Percentiles rank a stretch among this genome's conserved stretches.
These are phyloP conservation scores for Sporisorium reilianum DNA, from an alignment of 1,284 basidiomycete species.

Conservation along the genomic window DNA sequence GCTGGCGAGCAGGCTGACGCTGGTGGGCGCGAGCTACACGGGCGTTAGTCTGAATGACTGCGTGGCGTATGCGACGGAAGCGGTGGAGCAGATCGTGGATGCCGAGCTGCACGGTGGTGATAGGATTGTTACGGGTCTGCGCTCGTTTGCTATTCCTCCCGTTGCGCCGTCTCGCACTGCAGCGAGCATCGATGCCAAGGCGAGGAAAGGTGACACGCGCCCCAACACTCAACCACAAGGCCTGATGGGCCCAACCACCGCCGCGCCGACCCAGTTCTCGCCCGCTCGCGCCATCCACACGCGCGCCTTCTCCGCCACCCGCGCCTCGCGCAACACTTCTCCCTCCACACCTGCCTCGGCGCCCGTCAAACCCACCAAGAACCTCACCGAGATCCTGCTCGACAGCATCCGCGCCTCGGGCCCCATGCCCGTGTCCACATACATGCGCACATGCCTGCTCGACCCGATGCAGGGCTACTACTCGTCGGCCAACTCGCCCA, in stretches of 20 bases:
- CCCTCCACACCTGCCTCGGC: not conserved
- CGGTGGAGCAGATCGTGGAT: conserved; percentile 39
- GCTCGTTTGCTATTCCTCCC: conserved; percentile 36
- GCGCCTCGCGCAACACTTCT: not conserved
- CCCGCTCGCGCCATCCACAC: conserved; percentile 30
- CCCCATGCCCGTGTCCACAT: conserved; percentile 66
- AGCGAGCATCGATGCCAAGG: conserved; percentile 5
- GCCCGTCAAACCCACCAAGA: conserved; percentile 19
- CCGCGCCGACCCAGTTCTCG: conserved; percentile 16
- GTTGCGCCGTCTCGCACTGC: not conserved
- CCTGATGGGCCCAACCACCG: conserved; percentile 29
- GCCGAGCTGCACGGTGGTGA: conserved; percentile 34
- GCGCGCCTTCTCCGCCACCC: conserved; percentile 14
- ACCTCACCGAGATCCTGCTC: conserved; percentile 39
- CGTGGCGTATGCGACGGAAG: conserved; percentile 70
- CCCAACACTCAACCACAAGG: conserved; percentile 21
- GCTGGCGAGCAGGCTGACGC: conserved; percentile 76
- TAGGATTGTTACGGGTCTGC: conserved; percentile 34
- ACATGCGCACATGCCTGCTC: conserved; percentile 66
- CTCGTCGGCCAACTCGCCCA: conserved; percentile 41
- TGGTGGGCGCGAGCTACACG: conserved; percentile 86
- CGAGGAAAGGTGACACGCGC: conserved; percentile 14
- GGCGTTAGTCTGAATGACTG: conserved; percentile 93
- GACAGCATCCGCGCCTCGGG: conserved; percentile 54
- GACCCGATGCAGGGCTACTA: conserved; percentile 68